Evolutionary conservation across 257 asterid genomes (phyloP).

Genomic region (Przewalskia tangutica): DNA sequence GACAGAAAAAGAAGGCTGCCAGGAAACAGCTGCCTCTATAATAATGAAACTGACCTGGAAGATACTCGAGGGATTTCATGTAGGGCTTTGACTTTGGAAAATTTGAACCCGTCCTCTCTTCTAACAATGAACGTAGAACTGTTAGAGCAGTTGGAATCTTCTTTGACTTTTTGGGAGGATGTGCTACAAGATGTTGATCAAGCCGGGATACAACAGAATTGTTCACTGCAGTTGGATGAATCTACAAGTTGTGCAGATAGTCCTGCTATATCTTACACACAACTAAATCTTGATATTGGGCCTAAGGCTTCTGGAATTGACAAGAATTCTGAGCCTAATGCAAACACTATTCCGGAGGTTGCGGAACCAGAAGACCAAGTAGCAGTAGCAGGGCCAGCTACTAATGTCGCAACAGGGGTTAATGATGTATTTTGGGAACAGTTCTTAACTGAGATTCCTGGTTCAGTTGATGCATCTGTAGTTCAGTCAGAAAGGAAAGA

Average conservation of each 20-base stretch:
- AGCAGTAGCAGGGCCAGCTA: slow-evolving; percentile 19
- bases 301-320: slow-evolving; percentile 38
- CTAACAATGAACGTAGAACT: slow-evolving; percentile 30
- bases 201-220: slow-evolving; percentile 20
- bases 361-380: slow-evolving; percentile 28
- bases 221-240: slow-evolving; percentile 38
- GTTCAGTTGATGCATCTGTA: slow-evolving; percentile 43
- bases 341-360: slow-evolving; percentile 16
- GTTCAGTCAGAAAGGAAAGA: slow-evolving; percentile 36
- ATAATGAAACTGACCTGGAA: slow-evolving; percentile 25
- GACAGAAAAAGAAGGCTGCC: slow-evolving; percentile 65
- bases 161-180: slow-evolving; percentile 59
- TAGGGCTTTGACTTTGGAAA: slow-evolving; percentile 22
- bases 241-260: slow-evolving; percentile 36
- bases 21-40: slow-evolving; percentile 30
- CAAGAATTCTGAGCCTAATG: slow-evolving; percentile 55
- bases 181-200: slow-evolving; percentile 32
- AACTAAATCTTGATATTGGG: slow-evolving; percentile 32
- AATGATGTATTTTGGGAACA: slow-evolving; percentile 37
- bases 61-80: slow-evolving; percentile 27
- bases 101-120: slow-evolving; percentile 31
- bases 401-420: slow-evolving; percentile 44
- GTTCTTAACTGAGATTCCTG: slow-evolving; percentile 73
- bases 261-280: slow-evolving; percentile 49
- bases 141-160: slow-evolving; percentile 54